A percentile compares a stretch with the other conserved stretches of the same genome.
Evolutionary conservation across 129 eudicot species (phyloP).

Genomic region (Saposhnikovia divaricata): DNA sequence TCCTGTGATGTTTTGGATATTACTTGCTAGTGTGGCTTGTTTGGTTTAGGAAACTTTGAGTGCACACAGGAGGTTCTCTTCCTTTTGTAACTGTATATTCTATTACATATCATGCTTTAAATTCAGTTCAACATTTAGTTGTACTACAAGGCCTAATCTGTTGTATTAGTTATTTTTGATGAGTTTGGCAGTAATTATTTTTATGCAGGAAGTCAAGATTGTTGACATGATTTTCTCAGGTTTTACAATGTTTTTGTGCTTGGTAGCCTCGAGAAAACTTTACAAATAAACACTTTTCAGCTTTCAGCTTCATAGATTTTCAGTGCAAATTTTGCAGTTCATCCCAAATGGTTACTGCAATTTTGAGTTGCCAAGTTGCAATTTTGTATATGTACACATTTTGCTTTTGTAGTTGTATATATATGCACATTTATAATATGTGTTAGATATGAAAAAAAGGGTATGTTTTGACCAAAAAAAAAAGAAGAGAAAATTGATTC

Average conservation of each 20-base stretch:
- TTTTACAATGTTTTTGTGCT: not conserved
- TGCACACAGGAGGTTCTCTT: not conserved
- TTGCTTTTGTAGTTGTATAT: too few relatives aligned
- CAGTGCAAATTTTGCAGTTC: too few relatives aligned
- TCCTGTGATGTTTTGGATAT: not conserved
- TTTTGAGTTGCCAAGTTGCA: too few relatives aligned
- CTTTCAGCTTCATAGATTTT: too few relatives aligned
- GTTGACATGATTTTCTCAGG: not conserved
- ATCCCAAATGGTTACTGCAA: too few relatives aligned
- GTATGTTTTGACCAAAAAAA: too few relatives aligned
- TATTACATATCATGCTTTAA: not conserved
- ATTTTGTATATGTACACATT: too few relatives aligned
- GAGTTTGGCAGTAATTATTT: not conserved
- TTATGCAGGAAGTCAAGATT: not conserved
- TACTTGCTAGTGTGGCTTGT: not conserved
- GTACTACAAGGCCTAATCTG: not conserved
- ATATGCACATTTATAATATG: too few relatives aligned
- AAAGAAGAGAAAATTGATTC: too few relatives aligned
- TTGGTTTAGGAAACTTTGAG: not conserved
- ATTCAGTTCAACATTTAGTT: not conserved
- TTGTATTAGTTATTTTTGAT: not conserved
- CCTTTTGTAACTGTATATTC: constrained; percentile 1
- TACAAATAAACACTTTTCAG: too few relatives aligned
- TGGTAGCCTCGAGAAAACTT: not conserved
- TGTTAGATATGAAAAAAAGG: too few relatives aligned